Percentiles rank a stretch among this genome's conserved stretches.
Conservation (phyloP, 2,329 filamentous ascomycete genomes). For the Gremmenia infestans region DNA sequence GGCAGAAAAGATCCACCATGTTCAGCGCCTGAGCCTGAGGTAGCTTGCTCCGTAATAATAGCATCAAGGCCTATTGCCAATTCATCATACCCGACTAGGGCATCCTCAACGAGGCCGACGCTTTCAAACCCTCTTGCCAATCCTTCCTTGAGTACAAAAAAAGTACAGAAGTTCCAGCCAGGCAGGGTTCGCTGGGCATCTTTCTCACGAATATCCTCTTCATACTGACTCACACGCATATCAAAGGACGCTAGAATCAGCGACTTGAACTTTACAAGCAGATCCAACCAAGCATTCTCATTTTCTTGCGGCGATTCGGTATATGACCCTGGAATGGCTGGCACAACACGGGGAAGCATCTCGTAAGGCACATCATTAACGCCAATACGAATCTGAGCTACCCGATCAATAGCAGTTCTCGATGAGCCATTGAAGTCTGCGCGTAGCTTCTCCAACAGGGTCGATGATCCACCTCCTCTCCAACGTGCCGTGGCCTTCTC, state of each 20-base stretch:
- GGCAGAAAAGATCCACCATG: conserved; percentile 68
- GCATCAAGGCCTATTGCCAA: conserved; percentile 81
- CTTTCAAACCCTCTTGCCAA: conserved; percentile 92
- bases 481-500: conserved; percentile 72
- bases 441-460: conserved; percentile 82
- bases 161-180: conserved; percentile 99
- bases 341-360: conserved; percentile 56
- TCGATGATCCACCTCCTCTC: conserved; percentile 70
- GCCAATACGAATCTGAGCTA: conserved; percentile 79
- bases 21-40: conserved; percentile 53
- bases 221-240: conserved; percentile 84
- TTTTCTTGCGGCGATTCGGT: conserved; percentile 71
- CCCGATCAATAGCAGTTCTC: conserved; percentile 69
- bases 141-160: conserved; percentile 96
- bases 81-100: conserved; percentile 90
- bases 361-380: conserved; percentile 65
- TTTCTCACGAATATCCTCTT: conserved; percentile 94
- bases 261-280: conserved; percentile 81
- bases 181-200: conserved; percentile 81
- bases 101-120: conserved; percentile 92
- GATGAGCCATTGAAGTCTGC: conserved; percentile 79
- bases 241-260: conserved; percentile 89
- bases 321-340: conserved; percentile 59
- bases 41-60: conserved; percentile 69
- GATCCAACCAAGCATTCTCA: conserved; percentile 75